Conservation (phyloP, 129 eudicot species). For the Helianthus tuberosus region DNA sequence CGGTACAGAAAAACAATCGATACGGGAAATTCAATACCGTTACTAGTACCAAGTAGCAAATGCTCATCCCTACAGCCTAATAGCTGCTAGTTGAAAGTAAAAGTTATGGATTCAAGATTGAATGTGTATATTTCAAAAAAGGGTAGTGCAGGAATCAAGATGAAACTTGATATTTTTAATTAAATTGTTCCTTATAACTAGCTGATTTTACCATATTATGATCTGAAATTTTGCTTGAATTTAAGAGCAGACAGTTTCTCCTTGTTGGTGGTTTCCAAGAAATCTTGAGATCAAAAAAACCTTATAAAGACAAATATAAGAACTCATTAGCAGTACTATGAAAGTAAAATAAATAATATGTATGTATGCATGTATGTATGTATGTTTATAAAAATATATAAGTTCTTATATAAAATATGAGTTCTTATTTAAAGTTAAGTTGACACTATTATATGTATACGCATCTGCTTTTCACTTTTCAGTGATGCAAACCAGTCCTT, state of each 20-base stretch:
- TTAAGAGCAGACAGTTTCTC: constrained; percentile 37
- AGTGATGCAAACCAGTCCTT: constrained; percentile 17
- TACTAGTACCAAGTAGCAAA: too few relatives aligned
- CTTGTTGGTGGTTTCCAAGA: constrained; percentile 42
- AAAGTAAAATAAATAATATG: not conserved
- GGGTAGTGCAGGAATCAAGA: constrained; percentile 15
- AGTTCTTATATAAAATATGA: too few relatives aligned
- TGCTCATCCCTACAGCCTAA: not conserved
- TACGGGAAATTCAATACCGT: too few relatives aligned
- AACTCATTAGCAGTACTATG: constrained; percentile 7
- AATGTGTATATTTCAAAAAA: not conserved
- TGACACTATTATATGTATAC: too few relatives aligned
- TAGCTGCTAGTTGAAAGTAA: not conserved
- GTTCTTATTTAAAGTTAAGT: too few relatives aligned
- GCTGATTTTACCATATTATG: constrained; percentile 25
- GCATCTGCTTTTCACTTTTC: constrained; percentile 2
- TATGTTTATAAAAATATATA: too few relatives aligned
- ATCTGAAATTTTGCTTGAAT: constrained; percentile 15
- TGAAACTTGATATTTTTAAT: constrained; percentile 9
- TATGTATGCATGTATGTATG: not conserved
- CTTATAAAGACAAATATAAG: constrained; percentile 28
- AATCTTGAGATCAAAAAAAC: constrained; percentile 33
- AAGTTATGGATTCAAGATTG: not conserved
- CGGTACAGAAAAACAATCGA: too few relatives aligned
- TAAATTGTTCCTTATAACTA: constrained; percentile 17